phyloP scores from a whole-genome alignment of 176 grass and related monocot species.

The Miscanthus lutarioriparius region DNA sequence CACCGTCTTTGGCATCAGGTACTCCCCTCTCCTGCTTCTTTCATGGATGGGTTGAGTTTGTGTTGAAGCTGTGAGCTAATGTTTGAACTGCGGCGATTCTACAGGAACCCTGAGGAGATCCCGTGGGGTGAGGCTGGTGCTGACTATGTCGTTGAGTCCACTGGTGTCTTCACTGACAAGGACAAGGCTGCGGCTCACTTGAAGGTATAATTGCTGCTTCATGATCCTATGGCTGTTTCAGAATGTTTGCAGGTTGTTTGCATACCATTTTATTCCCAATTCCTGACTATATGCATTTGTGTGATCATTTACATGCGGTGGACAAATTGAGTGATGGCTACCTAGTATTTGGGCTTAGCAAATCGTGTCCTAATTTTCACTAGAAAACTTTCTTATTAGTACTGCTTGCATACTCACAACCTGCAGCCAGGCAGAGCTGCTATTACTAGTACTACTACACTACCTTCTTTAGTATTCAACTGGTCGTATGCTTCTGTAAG shows the following conservation, averaged over 20 bases:
- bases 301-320: background rate
- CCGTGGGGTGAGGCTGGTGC: constrained; percentile 74
- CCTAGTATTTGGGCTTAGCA: background rate
- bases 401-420: background rate
- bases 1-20: constrained; percentile 56
- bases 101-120: constrained; percentile 70
- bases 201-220: constrained; percentile 46
- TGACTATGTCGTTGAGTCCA: constrained; percentile 70
- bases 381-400: background rate
- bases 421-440: background rate
- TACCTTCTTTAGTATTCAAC: background rate
- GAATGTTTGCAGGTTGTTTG: background rate
- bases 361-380: background rate
- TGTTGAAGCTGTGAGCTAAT: background rate
- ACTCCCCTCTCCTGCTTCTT: background rate
- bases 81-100: background rate
- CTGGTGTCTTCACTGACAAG: constrained; percentile 81
- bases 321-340: background rate
- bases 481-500: background rate
- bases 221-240: background rate
- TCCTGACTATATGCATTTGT: background rate
- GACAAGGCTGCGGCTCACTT: constrained; percentile 75
- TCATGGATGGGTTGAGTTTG: background rate
- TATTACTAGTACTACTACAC: background rate
- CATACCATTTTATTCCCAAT: background rate